Conservation (phyloP, 148 eudicot genomes). For the Silene uniflora region DNA sequence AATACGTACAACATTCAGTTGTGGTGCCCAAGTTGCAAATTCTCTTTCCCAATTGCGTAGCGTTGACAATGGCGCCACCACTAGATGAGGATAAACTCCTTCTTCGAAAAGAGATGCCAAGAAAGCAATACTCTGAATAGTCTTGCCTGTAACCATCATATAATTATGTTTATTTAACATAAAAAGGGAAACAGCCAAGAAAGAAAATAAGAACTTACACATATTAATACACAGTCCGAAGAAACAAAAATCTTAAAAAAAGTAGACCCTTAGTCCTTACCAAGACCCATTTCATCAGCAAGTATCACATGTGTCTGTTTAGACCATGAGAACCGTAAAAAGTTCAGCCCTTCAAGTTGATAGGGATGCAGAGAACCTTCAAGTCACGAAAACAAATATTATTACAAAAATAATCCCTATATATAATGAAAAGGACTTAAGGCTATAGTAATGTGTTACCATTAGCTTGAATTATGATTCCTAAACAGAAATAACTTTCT, state of each 20-base stretch:
- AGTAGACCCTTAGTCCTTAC: slow-evolving; percentile 28
- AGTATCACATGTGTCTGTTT: slow-evolving; percentile 99
- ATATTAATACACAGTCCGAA: background rate
- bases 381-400: slow-evolving; percentile 6
- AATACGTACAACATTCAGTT: slow-evolving; percentile 90
- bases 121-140: slow-evolving; percentile 97
- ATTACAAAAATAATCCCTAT: background rate
- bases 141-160: slow-evolving; percentile 68
- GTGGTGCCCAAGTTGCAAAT: slow-evolving; percentile 98
- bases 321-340: slow-evolving; percentile 90
- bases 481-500: too few relatives aligned
- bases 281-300: slow-evolving; percentile 99
- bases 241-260: background rate
- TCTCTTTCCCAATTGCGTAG: slow-evolving; percentile 99
- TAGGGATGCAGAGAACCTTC: slow-evolving; percentile 92
- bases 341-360: slow-evolving; percentile 97
- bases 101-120: slow-evolving; percentile 79
- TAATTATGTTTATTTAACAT: background rate
- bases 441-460: background rate
- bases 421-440: background rate
- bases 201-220: background rate
- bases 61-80: slow-evolving; percentile 98
- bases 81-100: slow-evolving; percentile 65
- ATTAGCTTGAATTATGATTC: background rate
- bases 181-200: background rate